Conservation (phyloP, 2,329 filamentous ascomycete species). For the Chaetomium sp. region DNA sequence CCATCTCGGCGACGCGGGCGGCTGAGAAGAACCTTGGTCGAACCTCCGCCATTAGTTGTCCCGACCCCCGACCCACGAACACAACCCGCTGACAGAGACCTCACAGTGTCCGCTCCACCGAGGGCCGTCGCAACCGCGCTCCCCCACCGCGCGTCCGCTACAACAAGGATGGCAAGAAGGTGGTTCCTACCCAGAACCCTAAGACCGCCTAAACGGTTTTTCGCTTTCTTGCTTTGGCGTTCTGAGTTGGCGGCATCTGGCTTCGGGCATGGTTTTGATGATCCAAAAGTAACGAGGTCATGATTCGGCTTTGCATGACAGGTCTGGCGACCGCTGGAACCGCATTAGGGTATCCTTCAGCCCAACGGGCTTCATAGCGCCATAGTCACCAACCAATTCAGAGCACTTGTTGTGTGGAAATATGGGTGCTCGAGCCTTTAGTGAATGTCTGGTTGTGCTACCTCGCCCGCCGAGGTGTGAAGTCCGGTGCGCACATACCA, state of each 20-base stretch:
- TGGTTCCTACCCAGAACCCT: conserved; percentile 79
- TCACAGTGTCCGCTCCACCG: conserved; percentile 88
- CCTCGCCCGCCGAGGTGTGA: not conserved
- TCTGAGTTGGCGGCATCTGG: conserved; percentile 33
- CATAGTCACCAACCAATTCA: conserved; percentile 36
- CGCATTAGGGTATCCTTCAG: conserved; percentile 27
- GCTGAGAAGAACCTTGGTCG: conserved; percentile 51
- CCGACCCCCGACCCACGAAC: conserved; percentile 29
- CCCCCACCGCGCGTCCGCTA: conserved; percentile 96
- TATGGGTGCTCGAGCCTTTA: not conserved
- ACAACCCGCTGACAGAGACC: conserved; percentile 46
- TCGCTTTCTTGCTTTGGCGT: conserved; percentile 31
- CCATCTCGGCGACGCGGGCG: conserved; percentile 44
- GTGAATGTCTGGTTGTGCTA: not conserved
- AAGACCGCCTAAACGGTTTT: conserved; percentile 50
- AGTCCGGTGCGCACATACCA: not conserved
- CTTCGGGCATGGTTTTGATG: conserved; percentile 29
- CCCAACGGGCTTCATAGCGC: conserved; percentile 31
- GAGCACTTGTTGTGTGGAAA: conserved; percentile 29
- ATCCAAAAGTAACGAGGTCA: conserved; percentile 33
- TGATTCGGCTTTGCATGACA: conserved; percentile 32
- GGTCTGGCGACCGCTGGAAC: conserved; percentile 31
- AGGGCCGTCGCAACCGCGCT: conserved; percentile 97
- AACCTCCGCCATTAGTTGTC: conserved; percentile 34
- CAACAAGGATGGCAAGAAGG: conserved; percentile 99